Percentiles rank a stretch among this genome's conserved stretches.
phyloP scores from a whole-genome alignment of 768 basidiomycete genomes.

The Strobilomyces dryophilus region DNA sequence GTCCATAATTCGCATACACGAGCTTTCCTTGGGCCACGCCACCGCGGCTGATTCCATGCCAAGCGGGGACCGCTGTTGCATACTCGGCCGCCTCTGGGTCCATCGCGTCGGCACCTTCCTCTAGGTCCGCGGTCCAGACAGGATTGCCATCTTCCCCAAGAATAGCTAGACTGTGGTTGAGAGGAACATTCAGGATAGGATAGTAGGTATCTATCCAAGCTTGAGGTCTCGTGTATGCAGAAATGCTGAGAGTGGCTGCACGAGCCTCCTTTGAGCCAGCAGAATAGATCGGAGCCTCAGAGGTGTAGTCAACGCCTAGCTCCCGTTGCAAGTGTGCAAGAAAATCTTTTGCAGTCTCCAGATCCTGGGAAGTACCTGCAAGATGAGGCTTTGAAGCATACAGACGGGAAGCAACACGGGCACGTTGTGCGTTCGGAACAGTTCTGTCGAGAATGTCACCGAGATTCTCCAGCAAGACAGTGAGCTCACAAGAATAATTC shows the following conservation, averaged over 20 bases:
- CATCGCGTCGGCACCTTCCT: conserved; percentile 60
- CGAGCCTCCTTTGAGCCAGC: conserved; percentile 56
- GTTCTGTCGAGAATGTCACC: conserved; percentile 31
- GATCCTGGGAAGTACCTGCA: conserved; percentile 55
- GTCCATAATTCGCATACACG: conserved; percentile 56
- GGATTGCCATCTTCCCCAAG: conserved; percentile 46
- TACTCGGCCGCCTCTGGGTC: conserved; percentile 62
- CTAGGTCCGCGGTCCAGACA: conserved; percentile 58
- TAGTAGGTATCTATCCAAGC: conserved; percentile 74
- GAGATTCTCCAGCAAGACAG: neutral
- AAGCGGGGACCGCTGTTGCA: conserved; percentile 54
- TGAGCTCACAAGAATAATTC: conserved; percentile 41
- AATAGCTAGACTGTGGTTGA: conserved; percentile 53
- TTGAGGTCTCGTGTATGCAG: conserved; percentile 35
- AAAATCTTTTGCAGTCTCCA: conserved; percentile 54
- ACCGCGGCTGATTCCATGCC: conserved; percentile 67
- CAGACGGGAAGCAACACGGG: conserved; percentile 46
- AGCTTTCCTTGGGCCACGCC: conserved; percentile 62
- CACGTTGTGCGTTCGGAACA: conserved; percentile 48
- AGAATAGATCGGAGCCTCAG: conserved; percentile 43
- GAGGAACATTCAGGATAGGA: conserved; percentile 67
- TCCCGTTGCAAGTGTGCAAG: conserved; percentile 49
- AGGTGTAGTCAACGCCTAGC: conserved; percentile 35
- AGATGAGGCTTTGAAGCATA: conserved; percentile 56
- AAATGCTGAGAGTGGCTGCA: conserved; percentile 47